Base-by-base conservation (phyloP, 2,329 filamentous ascomycete genomes). In the Fusarium algeriense region DNA sequence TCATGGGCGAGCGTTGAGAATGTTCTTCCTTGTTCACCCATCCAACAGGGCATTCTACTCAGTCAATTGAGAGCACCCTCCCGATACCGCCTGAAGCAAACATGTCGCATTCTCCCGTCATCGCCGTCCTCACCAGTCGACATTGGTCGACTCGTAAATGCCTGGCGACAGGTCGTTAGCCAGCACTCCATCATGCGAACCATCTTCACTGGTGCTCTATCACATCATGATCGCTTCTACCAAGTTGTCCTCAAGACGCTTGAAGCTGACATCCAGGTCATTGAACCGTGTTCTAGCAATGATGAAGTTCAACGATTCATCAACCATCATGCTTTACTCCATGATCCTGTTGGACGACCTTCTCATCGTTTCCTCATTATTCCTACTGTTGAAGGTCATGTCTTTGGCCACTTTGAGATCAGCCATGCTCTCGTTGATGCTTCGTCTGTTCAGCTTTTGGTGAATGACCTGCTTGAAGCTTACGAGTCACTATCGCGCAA, bases 151-250 rank as follows among this genome's bases (percentile, higher is more conserved):
- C 53, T 56, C 3, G 30, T 40, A 9, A 56, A 56, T 20, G 40
- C 53, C 20, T 56, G 53, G 53, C 30, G 40, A 7, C 40, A 56
- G 4, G 53, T 56, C 9, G 30, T 56, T 20, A 14, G 20, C 2
- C 53, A 48, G 13, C 53, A 56, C 2, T 56, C 53, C 30, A 56
- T 56, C 20, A 56, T 56, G 53, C 53, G 53, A 20, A 48, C 53
- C 12, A 34, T 56, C 17, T 56, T 56, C 13, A 56, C 53, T 6
- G 53, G 53, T 10, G 53, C 53, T 2, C 12, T 48, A 7, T 56
- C 53, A 0, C 53, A 56, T 8, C 53, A 56, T 2, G 53, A 56
- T 35, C 53, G 40, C 10, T 48, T 56, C 30, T 56, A 56, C 7
- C 53, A 56, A 0, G 53, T 56, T 3, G 40, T 56, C 7, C 53